Evolutionary conservation across 2,329 filamentous ascomycete species (phyloP), one percentile per base, ranked within the genome.

Genomic region (Atkinsonella hypoxylon): DNA sequence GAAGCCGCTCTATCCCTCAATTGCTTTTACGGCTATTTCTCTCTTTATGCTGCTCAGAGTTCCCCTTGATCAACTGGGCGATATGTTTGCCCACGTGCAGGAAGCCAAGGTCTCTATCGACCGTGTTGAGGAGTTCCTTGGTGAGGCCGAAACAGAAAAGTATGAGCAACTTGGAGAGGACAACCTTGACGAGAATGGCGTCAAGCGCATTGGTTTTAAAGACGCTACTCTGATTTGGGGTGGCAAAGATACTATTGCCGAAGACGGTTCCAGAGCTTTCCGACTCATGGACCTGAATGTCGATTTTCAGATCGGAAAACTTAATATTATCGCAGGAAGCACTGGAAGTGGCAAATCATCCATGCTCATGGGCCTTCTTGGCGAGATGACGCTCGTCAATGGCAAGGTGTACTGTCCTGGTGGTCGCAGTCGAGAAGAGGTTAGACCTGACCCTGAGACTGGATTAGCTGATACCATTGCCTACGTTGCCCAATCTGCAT

Each of bases 31-130:
- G 2, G 89, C 93, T 38, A 83, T 98, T 49, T 97, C 93, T 0
- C 82, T 98, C 56, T 98, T 98, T 67, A 90, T 90, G 64, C 81
- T 98, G 40, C 81, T 98, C 13, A 84, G 93, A 45, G 87, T 96
- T 49, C 93, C 93, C 4, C 74, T 98, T 44, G 93, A 98, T 65
- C 91, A 97, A 69, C 77, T 98, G 49, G 93, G 93, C 47, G 93
- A 98, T 67, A 98, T 98, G 93, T 85, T 97, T 62, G 93, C 93
- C 11, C 93, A 97, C 69, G 90, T 98, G 4, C 89, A 96, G 70
- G 93, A 98, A 68, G 88, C 90, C 22, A 95, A 95, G 70, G 91
- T 98, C 18, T 98, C 93, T 0, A 83, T 98, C 48, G 90, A 96
- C 62, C 90, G 93, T 73, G 88, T 98, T 8, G 91, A 98, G 62